Evolutionary conservation across 768 basidiomycete species (phyloP).

Genomic region (Lentinula sp.): DNA sequence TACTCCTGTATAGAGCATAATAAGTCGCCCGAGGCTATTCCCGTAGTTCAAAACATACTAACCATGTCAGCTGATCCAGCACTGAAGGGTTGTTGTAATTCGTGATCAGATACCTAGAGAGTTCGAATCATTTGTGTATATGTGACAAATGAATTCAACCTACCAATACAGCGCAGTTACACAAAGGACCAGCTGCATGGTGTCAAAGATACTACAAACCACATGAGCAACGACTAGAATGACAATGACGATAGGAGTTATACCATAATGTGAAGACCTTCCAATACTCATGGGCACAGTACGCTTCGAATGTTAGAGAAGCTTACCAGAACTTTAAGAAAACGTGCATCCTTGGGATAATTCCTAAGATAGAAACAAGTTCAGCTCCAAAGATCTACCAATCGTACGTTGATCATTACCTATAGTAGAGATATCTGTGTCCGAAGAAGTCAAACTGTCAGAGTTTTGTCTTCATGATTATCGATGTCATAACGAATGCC

Average conservation of each 20-base stretch:
- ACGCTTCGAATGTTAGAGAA: background rate
- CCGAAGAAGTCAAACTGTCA: background rate
- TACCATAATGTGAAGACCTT: conserved; percentile 34
- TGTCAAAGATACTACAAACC: conserved; percentile 31
- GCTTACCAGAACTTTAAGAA: conserved; percentile 34
- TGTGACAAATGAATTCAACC: background rate
- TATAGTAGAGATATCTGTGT: conserved; percentile 35
- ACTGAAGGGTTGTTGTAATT: conserved; percentile 33
- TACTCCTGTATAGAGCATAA: conserved; percentile 24
- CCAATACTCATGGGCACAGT: background rate
- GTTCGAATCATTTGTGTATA: background rate
- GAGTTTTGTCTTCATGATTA: background rate
- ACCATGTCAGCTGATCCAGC: conserved; percentile 36
- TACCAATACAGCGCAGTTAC: conserved; percentile 41
- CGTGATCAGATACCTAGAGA: conserved; percentile 36
- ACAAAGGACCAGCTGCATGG: conserved; percentile 37
- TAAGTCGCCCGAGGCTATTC: background rate
- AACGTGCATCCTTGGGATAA: conserved; percentile 31
- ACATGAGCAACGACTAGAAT: background rate
- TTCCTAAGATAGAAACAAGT: conserved; percentile 18
- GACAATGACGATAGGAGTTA: background rate
- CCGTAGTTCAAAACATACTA: conserved; percentile 6
- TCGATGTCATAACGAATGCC: conserved; percentile 11
- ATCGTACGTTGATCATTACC: conserved; percentile 17
- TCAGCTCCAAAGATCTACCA: background rate